Percentiles rank a stretch among this genome's conserved stretches.
phyloP scores from a whole-genome alignment of 192 early-diverging fungal species.

The Podila epicladia region DNA sequence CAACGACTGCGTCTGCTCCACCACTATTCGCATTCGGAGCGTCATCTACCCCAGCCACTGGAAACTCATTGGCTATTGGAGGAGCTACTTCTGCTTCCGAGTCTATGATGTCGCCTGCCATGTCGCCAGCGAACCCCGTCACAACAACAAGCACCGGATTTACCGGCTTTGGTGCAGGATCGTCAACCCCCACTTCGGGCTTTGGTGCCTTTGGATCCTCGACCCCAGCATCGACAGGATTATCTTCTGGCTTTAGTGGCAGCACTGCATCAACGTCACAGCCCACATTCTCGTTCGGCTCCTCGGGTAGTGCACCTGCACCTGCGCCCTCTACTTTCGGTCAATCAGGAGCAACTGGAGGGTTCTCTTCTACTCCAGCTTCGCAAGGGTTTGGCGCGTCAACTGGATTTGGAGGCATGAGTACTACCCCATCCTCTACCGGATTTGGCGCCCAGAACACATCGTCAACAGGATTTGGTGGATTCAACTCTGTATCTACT shows the following conservation, averaged over 20 bases:
- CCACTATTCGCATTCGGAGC: constrained; percentile 1
- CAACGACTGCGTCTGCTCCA: neutral
- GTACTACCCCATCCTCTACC: too few species aligned
- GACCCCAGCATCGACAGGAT: neutral
- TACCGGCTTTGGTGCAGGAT: neutral
- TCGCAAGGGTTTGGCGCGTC: too few species aligned
- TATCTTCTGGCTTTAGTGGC: neutral
- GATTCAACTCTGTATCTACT: constrained; percentile 10
- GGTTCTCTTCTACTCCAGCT: too few species aligned
- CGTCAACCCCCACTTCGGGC: neutral
- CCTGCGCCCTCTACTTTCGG: too few species aligned
- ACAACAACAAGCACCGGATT: neutral
- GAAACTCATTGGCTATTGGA: constrained; percentile 3
- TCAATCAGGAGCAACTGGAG: too few species aligned
- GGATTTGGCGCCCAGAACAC: neutral
- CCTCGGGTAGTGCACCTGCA: too few species aligned
- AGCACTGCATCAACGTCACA: too few species aligned
- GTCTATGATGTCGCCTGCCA: constrained; percentile 29
- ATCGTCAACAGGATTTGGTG: constrained; percentile 7
- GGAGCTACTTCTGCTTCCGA: neutral
- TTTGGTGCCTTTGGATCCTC: neutral
- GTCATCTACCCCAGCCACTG: neutral
- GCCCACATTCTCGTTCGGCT: too few species aligned
- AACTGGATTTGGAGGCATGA: too few species aligned
- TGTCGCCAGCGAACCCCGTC: constrained; percentile 4